phyloP scores from a whole-genome alignment of 768 basidiomycete genomes.

The Hygrocybe punicea region DNA sequence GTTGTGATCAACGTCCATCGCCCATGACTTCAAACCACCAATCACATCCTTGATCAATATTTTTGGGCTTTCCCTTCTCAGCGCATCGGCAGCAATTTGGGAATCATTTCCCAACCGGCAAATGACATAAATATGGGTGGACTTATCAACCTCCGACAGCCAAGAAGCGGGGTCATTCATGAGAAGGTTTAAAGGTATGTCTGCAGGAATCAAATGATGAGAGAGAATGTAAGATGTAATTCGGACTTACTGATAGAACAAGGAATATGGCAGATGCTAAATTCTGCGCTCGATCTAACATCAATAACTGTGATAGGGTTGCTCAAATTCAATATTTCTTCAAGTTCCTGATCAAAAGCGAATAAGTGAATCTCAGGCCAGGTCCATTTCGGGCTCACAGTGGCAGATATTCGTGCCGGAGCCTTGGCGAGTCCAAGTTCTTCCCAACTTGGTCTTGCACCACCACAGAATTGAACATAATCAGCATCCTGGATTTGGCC shows the following conservation, averaged over 20 bases:
- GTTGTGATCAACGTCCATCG: constrained; percentile 60
- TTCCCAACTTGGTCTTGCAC: constrained; percentile 64
- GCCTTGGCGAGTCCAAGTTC: constrained; percentile 47
- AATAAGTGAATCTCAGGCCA: neutral
- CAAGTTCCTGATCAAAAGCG: constrained; percentile 53
- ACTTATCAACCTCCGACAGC: constrained; percentile 25
- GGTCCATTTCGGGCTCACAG: constrained; percentile 31
- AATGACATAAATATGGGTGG: constrained; percentile 52
- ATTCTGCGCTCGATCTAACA: constrained; percentile 76
- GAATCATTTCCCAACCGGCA: constrained; percentile 94
- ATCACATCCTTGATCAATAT: constrained; percentile 61
- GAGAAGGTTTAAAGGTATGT: constrained; percentile 67
- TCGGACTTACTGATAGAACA: constrained; percentile 63
- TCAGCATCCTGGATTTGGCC: constrained; percentile 57
- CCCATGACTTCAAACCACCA: constrained; percentile 83
- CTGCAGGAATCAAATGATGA: constrained; percentile 40
- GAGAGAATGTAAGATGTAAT: neutral
- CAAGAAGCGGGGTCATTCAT: constrained; percentile 55
- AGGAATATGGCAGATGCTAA: constrained; percentile 80
- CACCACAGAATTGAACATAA: constrained; percentile 87
- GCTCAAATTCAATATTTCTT: constrained; percentile 31
- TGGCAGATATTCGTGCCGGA: constrained; percentile 42
- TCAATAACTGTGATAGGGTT: constrained; percentile 56
- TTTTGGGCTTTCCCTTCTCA: constrained; percentile 38
- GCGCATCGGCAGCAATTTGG: constrained; percentile 73